These are phyloP conservation scores for Xylaria acuta DNA, from an alignment of 495 filamentous ascomycete species.

Conservation along the genomic window DNA sequence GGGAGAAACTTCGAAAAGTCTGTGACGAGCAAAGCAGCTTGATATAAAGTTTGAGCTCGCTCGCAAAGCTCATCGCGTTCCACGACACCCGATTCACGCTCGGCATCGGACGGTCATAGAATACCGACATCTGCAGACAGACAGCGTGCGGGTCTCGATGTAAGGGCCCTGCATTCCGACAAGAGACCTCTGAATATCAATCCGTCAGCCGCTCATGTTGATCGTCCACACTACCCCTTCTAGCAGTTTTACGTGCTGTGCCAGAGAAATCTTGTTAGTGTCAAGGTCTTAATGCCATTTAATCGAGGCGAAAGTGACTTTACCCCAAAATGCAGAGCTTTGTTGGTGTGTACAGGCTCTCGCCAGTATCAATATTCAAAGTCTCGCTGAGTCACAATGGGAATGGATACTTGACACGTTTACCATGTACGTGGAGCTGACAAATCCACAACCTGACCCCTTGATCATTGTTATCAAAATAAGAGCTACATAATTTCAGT, in stretches of 20 bases:
- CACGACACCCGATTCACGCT: not conserved
- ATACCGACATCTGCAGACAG: not conserved
- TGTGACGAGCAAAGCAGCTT: conserved; percentile 4
- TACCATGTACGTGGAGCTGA: not conserved
- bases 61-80: not conserved
- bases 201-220: not conserved
- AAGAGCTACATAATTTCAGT: not conserved
- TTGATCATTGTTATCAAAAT: not conserved
- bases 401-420: not conserved
- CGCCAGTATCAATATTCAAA: too few species aligned
- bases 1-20: not conserved
- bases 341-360: not conserved
- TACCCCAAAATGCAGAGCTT: not conserved
- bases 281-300: not conserved
- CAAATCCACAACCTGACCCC: not conserved
- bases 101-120: not conserved
- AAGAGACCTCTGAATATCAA: not conserved
- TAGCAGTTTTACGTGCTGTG: not conserved
- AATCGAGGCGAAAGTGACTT: not conserved
- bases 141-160: not conserved
- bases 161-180: not conserved
- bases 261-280: not conserved
- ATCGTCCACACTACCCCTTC: not conserved
- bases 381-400: not conserved
- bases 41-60: not conserved